These are phyloP conservation scores for Beauveria brongniartii DNA, from an alignment of 2,329 filamentous ascomycete genomes.

Conservation along the genomic window DNA sequence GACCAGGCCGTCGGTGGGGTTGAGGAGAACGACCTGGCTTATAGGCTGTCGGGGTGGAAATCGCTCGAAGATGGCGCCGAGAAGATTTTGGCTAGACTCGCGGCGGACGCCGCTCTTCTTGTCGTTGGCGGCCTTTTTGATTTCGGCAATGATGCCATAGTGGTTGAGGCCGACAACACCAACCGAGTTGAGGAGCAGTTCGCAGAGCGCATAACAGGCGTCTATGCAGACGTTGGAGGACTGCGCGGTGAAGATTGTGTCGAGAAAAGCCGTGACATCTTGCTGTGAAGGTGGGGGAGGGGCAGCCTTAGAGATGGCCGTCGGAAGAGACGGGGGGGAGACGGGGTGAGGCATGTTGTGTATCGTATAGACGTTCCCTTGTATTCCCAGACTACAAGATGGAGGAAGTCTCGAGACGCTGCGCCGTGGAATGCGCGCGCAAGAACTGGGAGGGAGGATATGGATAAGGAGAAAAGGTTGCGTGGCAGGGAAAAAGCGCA, in stretches of 20 bases:
- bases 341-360: constrained; percentile 40
- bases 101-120: constrained; percentile 85
- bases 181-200: constrained; percentile 46
- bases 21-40: constrained; percentile 71
- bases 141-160: constrained; percentile 47
- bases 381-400: neutral
- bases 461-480: constrained; percentile 4
- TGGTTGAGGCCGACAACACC: constrained; percentile 43
- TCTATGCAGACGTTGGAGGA: constrained; percentile 63
- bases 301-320: constrained; percentile 39
- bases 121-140: constrained; percentile 71
- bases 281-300: constrained; percentile 54
- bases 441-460: neutral
- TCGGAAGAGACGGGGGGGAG: constrained; percentile 33
- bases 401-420: constrained; percentile 5
- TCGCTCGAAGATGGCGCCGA: constrained; percentile 88
- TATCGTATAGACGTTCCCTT: constrained; percentile 6
- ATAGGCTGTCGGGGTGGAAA: constrained; percentile 70
- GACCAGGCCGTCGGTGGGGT: constrained; percentile 72
- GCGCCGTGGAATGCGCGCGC: constrained; percentile 9
- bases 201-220: constrained; percentile 53
- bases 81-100: constrained; percentile 89
- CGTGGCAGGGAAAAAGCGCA: constrained; percentile 5
- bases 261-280: constrained; percentile 57
- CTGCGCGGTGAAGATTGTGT: constrained; percentile 60